Evolutionary conservation across 2,329 filamentous ascomycete species (phyloP), one percentile per base, ranked within the genome.

Genomic region (Colletotrichum simmondsii): DNA sequence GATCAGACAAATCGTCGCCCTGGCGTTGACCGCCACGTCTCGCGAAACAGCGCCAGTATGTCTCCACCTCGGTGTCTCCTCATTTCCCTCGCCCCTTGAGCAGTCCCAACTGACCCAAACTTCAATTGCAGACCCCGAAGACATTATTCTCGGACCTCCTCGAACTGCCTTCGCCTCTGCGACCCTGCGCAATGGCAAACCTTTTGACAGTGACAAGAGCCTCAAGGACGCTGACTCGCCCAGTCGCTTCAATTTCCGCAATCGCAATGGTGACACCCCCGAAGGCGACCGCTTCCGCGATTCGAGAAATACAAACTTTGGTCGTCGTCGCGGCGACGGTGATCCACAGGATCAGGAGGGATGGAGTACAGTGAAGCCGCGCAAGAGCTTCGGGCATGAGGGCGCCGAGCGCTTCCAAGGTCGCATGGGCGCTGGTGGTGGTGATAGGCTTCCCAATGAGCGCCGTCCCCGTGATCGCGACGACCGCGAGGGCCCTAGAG

Each of bases 111-210:
- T 79, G 77, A 81, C 73, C 76, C 71, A 75, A 46, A 28, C 4
- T 64, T 75, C 75, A 74, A 78, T 77, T 26, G 49, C 76, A 93
- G 91, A 90, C 80, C 85, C 90, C 78, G 95, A 97, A 77, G 95
- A 97, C 75, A 93, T 97, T 71, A 89, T 97, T 71, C 92, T 98
- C 71, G 95, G 94, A 16, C 95, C 95, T 24, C 94, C 95, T 2
- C 94, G 94, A 81, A 94, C 91, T 59, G 91, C 91, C 57, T 98
- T 98, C 82, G 91, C 94, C 65, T 97, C 95, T 1, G 89, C 92
- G 26, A 94, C 89, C 37, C 82, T 86, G 65, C 87, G 90, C 74
- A 80, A 59, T 28, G 81, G 83, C 65, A 86, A 87, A 72, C 83
- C 84, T 16, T 83, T 86, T 62, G 89, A 90, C 62, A 84, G 84